These are phyloP conservation scores for Lactifluus volemus DNA, from an alignment of 768 basidiomycete genomes.

Conservation along the genomic window DNA sequence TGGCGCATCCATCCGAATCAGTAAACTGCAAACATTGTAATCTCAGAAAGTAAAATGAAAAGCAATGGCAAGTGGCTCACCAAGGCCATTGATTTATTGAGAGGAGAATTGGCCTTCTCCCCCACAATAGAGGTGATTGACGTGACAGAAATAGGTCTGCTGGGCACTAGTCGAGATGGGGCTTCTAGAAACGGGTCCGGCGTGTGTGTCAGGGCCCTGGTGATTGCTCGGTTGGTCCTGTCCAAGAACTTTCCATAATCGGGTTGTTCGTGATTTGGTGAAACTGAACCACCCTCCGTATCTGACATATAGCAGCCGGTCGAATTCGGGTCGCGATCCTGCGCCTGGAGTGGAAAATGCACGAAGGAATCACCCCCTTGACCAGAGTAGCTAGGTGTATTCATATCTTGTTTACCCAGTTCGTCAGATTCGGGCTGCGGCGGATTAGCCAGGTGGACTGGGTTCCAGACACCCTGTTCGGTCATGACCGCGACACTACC, in stretches of 20 bases:
- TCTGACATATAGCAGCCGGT: constrained; percentile 42
- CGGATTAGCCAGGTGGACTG: constrained; percentile 53
- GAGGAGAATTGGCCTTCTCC: constrained; percentile 81
- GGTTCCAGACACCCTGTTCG: constrained; percentile 65
- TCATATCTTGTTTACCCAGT: constrained; percentile 27
- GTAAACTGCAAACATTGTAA: constrained; percentile 54
- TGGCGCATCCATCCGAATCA: constrained; percentile 87
- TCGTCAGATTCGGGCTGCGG: constrained; percentile 71
- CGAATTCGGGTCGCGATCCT: constrained; percentile 26
- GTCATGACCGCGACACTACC: constrained; percentile 37
- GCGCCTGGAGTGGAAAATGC: constrained; percentile 29
- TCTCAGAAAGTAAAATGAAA: constrained; percentile 4
- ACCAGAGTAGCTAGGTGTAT: constrained; percentile 46
- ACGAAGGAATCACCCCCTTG: constrained; percentile 40
- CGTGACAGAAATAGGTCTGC: constrained; percentile 76
- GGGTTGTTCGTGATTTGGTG: constrained; percentile 27
- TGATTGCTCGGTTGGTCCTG: constrained; percentile 76
- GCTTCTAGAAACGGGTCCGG: constrained; percentile 85
- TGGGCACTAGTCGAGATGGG: constrained; percentile 63
- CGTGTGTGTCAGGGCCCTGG: constrained; percentile 62
- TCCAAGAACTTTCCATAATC: constrained; percentile 44
- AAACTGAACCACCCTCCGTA: constrained; percentile 52
- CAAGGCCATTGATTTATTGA: constrained; percentile 89
- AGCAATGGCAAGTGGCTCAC: constrained; percentile 39
- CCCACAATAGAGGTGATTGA: constrained; percentile 88